Evolutionary conservation across 257 asterid species (phyloP).

Genomic region (Avicennia marina): DNA sequence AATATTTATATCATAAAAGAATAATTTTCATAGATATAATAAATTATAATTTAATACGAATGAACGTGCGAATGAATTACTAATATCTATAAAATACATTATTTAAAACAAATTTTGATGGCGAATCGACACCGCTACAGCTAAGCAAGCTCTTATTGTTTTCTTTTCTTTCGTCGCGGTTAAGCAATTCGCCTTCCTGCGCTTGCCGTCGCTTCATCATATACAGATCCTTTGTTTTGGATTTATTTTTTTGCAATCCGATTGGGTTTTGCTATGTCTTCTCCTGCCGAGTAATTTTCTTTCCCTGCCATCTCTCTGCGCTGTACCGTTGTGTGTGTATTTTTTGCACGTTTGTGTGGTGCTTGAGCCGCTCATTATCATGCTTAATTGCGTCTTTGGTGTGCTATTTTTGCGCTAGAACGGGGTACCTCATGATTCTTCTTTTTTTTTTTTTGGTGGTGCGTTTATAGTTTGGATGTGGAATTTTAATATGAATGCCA

Average conservation of each 20-base stretch:
- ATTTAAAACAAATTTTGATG: too few species aligned
- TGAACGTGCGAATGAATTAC: too few species aligned
- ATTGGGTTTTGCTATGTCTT: constrained; percentile 54
- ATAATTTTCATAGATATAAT: too few species aligned
- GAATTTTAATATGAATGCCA: not conserved
- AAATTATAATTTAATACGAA: too few species aligned
- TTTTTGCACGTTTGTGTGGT: not conserved
- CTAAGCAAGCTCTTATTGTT: not conserved
- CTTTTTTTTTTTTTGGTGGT: not conserved
- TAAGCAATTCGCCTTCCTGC: constrained; percentile 6
- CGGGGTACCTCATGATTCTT: constrained; percentile 1
- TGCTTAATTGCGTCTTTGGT: not conserved
- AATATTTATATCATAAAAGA: too few species aligned
- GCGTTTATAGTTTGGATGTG: constrained; percentile 2
- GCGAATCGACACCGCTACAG: not conserved
- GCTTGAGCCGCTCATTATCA: not conserved
- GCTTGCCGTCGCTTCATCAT: not conserved
- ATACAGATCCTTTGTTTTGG: constrained; percentile 5
- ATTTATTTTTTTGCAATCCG: not conserved
- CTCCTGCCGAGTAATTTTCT: constrained; percentile 80
- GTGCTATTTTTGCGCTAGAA: constrained; percentile 11
- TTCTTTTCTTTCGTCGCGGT: not conserved
- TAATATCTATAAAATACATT: too few species aligned
- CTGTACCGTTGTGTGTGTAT: constrained; percentile 1
- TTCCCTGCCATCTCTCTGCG: not conserved